A percentile compares a stretch with the other conserved stretches of the same genome.
Conservation (phyloP, 2,329 filamentous ascomycete species). For the Nemania sp. region DNA sequence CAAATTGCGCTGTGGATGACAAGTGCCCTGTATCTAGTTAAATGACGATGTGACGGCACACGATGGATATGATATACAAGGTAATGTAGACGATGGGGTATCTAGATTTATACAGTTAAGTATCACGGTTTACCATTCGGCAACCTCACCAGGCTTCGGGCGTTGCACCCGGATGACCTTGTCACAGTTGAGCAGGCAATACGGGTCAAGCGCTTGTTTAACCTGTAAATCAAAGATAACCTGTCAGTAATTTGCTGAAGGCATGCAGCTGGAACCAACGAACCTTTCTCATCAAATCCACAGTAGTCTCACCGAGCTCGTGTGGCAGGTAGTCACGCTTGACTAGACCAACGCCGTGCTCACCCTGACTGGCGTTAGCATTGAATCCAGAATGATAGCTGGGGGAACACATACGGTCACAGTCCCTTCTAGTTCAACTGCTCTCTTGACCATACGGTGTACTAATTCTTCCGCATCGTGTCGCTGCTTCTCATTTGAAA, state of each 20-base stretch:
- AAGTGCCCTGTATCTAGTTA: background rate
- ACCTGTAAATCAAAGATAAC: constrained; percentile 62
- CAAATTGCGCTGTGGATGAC: background rate
- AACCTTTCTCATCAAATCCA: constrained; percentile 86
- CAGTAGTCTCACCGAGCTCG: constrained; percentile 78
- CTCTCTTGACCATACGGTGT: constrained; percentile 86
- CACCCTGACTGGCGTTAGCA: constrained; percentile 63
- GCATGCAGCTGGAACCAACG: constrained; percentile 43
- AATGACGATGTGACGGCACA: background rate
- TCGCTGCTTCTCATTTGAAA: constrained; percentile 75
- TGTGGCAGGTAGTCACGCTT: constrained; percentile 87
- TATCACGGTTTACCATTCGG: constrained; percentile 55
- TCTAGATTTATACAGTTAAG: constrained; percentile 21
- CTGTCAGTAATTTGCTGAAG: constrained; percentile 26
- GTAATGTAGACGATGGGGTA: constrained; percentile 14
- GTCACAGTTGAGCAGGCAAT: constrained; percentile 76
- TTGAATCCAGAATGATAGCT: background rate
- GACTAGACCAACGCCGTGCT: constrained; percentile 85
- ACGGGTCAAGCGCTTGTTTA: constrained; percentile 83
- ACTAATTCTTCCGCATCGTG: constrained; percentile 76
- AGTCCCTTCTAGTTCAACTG: constrained; percentile 86
- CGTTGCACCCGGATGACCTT: constrained; percentile 74
- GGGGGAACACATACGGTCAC: constrained; percentile 68
- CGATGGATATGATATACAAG: constrained; percentile 30
- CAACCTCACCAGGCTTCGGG: constrained; percentile 61